Conservation (phyloP, 2,329 filamentous ascomycete species). For the Colletotrichum melonis region DNA sequence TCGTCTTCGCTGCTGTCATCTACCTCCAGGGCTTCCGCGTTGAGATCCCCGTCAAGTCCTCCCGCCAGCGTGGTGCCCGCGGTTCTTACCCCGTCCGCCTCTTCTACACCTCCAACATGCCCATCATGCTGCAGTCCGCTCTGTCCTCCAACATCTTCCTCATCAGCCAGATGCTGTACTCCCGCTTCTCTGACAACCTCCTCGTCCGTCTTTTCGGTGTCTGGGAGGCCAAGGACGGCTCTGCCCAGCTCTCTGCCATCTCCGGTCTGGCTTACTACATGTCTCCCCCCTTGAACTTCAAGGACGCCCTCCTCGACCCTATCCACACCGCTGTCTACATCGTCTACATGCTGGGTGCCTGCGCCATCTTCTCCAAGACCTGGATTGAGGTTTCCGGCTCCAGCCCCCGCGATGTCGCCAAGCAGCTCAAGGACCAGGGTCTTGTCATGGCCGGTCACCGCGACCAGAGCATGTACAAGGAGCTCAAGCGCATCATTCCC, state of each 20-base stretch:
- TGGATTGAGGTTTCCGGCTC: constrained; percentile 99
- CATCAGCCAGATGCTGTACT: constrained; percentile 99
- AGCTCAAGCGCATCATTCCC: constrained; percentile 98
- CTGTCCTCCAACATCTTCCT: constrained; percentile 99
- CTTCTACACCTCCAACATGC: constrained; percentile 99
- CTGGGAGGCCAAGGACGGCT: constrained; percentile 97
- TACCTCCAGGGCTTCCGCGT: constrained; percentile 99
- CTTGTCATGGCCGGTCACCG: constrained; percentile 99
- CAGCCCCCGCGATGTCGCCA: constrained; percentile 96
- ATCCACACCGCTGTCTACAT: constrained; percentile 98
- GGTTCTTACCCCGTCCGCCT: constrained; percentile 98
- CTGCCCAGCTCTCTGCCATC: constrained; percentile 91
- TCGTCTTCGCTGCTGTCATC: constrained; percentile 97
- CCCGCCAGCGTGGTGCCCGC: constrained; percentile 97
- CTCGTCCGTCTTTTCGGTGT: constrained; percentile 97
- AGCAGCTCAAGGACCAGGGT: constrained; percentile 99
- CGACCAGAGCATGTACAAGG: constrained; percentile 99
- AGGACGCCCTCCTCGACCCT: constrained; percentile 94
- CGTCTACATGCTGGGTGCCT: constrained; percentile 96
- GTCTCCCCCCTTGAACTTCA: constrained; percentile 98
- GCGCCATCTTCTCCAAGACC: constrained; percentile 99
- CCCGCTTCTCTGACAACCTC: constrained; percentile 98
- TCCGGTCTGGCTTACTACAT: constrained; percentile 99
- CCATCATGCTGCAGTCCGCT: constrained; percentile 99
- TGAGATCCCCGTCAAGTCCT: constrained; percentile 99